Evolutionary conservation across 2,329 filamentous ascomycete species (phyloP), one percentile per base, ranked within the genome.

Genomic region (Fusarium sp.): DNA sequence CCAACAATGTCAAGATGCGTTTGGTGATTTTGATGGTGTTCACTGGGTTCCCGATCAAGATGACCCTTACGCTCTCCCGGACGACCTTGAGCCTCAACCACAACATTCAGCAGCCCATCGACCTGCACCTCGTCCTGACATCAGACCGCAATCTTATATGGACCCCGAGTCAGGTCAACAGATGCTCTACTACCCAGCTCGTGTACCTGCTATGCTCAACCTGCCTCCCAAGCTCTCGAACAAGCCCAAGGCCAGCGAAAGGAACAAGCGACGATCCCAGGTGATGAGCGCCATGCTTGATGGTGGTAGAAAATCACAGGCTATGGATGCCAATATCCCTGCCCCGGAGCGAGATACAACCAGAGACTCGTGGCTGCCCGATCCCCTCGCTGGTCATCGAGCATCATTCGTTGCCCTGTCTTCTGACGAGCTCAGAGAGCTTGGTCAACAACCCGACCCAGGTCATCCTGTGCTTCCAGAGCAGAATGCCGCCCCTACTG

Each of bases 151-250:
- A 66, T 89, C 89, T 2, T 90, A 89, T 77, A 80, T 88, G 74
- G 85, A 90, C 75, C 88, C 88, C 3, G 83, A 86, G 27, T 90
- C 90, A 3, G 91, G 89, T 7, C 89, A 95, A 71, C 85, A 90
- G 72, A 97, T 98, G 93, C 89, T 97, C 12, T 98, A 91, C 80
- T 99, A 99, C 78, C 96, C 96, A 16, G 96, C 96, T 5, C 94
- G 93, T 2, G 96, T 99, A 4, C 96, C 96, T 5, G 90, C 92
- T 67, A 94, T 97, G 90, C 86, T 99, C 60, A 98, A 97, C 74
- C 83, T 99, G 14, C 96, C 96, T 1, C 93, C 94, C 46, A 92
- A 93, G 74, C 82, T 98, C 53, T 97, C 94, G 2, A 92, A 90
- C 74, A 86, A 89, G 55, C 89, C 91, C 11, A 87, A 91, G 55